A percentile compares a stretch with the other conserved stretches of the same genome.
phyloP scores from a whole-genome alignment of 2,329 filamentous ascomycete species.

The Septoria petroselini region DNA sequence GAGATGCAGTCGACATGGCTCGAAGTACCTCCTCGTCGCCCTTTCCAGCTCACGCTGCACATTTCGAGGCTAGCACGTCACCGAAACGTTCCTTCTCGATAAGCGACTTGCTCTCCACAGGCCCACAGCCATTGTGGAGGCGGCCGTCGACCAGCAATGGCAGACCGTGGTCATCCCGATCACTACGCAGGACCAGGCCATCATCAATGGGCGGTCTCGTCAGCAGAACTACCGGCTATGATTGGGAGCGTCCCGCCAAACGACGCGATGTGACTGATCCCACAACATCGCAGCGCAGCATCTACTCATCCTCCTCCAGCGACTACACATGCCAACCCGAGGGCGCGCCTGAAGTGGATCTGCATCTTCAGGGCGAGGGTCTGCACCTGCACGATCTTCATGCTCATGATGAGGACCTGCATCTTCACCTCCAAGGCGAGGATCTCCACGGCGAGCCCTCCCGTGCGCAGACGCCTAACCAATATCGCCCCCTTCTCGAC shows the following conservation, averaged over 20 bases:
- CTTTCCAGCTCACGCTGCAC: slow-evolving; percentile 23
- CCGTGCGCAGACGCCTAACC: slow-evolving; percentile 21
- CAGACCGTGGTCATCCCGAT: slow-evolving; percentile 30
- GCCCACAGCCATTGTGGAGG: slow-evolving; percentile 40
- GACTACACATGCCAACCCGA: slow-evolving; percentile 14
- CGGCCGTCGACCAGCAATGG: slow-evolving; percentile 39
- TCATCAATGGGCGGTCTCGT: slow-evolving; percentile 41
- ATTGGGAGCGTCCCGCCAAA: slow-evolving; percentile 37
- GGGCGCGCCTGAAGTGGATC: slow-evolving; percentile 25
- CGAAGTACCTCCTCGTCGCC: slow-evolving; percentile 32
- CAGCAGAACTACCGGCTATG: slow-evolving; percentile 38
- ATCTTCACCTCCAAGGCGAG: too few relatives aligned
- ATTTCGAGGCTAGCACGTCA: slow-evolving; percentile 32
- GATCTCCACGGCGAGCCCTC: too few relatives aligned
- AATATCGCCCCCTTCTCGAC: slow-evolving; percentile 22
- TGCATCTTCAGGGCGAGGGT: slow-evolving; percentile 25
- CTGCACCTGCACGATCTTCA: too few relatives aligned
- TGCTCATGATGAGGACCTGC: slow-evolving; percentile 27
- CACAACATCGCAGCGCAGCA: slow-evolving; percentile 26
- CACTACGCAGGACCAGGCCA: slow-evolving; percentile 29
- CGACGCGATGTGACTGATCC: slow-evolving; percentile 40
- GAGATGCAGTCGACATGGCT: slow-evolving; percentile 12
- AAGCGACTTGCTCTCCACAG: slow-evolving; percentile 43
- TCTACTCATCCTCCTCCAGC: slow-evolving; percentile 30
- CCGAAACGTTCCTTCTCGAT: slow-evolving; percentile 52